Base-by-base conservation (phyloP, 306 rosid species). In the Malus fusca region DNA sequence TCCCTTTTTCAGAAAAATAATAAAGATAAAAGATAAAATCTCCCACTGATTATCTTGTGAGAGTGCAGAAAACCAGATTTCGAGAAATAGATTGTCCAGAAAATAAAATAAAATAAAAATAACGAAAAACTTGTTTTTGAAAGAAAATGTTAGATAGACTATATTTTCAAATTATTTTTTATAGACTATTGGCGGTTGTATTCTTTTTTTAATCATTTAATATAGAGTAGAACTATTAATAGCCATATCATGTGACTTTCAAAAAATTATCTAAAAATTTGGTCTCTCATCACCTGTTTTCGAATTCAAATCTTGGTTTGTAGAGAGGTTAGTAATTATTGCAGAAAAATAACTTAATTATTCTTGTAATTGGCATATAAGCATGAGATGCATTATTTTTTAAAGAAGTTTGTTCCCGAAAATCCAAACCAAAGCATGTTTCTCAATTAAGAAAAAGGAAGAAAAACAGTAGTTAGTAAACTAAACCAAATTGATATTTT, bases 61-160 rank as follows among this genome's bases (percentile, higher is more conserved):
- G 76, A 70, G 48, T 74, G 60, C 77, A 79, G 75, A 88, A 79
- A 65, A 23, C 76, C 40, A 72, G 72, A 68, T 63, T 65, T 75
- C 60, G 81, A 82, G 78, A 74, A 74, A 58, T 69, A 77, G 53
- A 81, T 69, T 72, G 48, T 26, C 67, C 25, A 18, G 35, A 74
- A 6, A 28, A 61, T 26, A 18, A 48, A 48, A 15, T 53, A 53
- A 28, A 28, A 33, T 15, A 37, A 40, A 40, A 26, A 40, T 14
- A 28, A 15, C 2, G 42, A n/a, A 23, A 11, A 33, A 13, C 43
- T 58, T 4, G 61, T 73, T 66, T 69, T 64, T 7, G 9, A 37
- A 37, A 37, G 42, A 37, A 37, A 37, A 35, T 6, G 8, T 35
- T 6, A 35, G 40, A 35, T 1, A 35, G 8, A 33, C 0, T 33